Conservation (phyloP, 1,139 yeast genomes). For the Lodderomyces elongisporus region DNA sequence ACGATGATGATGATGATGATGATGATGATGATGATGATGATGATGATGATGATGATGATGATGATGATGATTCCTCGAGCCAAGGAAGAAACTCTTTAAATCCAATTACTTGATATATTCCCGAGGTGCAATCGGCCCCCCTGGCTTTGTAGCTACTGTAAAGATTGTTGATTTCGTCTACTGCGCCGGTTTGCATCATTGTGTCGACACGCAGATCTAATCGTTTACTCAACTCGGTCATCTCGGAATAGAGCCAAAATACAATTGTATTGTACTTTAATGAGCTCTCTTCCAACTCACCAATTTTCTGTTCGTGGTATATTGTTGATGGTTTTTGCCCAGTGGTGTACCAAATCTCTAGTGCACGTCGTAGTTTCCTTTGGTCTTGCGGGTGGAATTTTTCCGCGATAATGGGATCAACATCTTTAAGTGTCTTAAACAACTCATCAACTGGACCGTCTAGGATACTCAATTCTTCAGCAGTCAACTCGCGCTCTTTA, state of each 20-base stretch:
- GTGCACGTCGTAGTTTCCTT: slow-evolving; percentile 70
- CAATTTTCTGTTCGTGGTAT: slow-evolving; percentile 54
- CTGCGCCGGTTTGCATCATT: slow-evolving; percentile 69
- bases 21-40: too few relatives aligned
- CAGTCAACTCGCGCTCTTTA: slow-evolving; percentile 4
- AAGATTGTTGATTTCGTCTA: slow-evolving; percentile 62
- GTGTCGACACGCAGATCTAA: slow-evolving; percentile 76
- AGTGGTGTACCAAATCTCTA: slow-evolving; percentile 71
- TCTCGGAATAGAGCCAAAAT: slow-evolving; percentile 82
- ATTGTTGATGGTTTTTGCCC: slow-evolving; percentile 67
- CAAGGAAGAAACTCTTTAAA: slow-evolving; percentile 90
- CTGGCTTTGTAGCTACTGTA: slow-evolving; percentile 33
- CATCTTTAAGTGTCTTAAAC: slow-evolving; percentile 39
- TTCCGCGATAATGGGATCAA: slow-evolving; percentile 69
- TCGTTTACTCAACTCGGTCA: slow-evolving; percentile 51
- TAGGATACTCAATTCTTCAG: slow-evolving; percentile 43
- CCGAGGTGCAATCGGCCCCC: slow-evolving; percentile 54
- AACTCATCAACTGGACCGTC: slow-evolving; percentile 54
- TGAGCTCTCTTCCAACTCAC: slow-evolving; percentile 41
- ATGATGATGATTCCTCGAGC: slow-evolving; percentile 28
- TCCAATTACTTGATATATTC: slow-evolving; percentile 95
- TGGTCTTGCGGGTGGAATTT: slow-evolving; percentile 92
- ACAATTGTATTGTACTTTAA: slow-evolving; percentile 64
- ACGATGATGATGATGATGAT: too few relatives aligned
- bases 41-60: background rate